phyloP scores from a whole-genome alignment of 345 rosid genomes.

The Pugionium dolabratum region DNA sequence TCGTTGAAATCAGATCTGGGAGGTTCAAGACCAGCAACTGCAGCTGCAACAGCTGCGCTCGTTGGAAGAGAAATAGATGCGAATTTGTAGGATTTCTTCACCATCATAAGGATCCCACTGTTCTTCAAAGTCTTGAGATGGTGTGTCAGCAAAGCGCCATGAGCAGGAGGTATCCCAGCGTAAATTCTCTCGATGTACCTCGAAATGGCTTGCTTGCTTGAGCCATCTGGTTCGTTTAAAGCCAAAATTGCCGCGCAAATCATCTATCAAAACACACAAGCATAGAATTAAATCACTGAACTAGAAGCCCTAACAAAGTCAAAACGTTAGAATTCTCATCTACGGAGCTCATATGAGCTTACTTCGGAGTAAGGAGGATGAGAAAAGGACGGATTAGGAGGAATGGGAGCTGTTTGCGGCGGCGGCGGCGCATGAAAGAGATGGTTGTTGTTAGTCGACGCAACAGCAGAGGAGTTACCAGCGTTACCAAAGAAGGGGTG shows the following conservation, averaged over 20 bases:
- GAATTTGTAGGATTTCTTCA: constrained; percentile 73
- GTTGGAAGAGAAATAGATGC: constrained; percentile 30
- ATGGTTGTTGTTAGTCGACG: constrained; percentile 39
- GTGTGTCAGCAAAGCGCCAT: constrained; percentile 60
- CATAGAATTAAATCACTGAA: too few species aligned
- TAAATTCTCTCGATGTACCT: constrained; percentile 65
- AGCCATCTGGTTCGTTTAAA: constrained; percentile 73
- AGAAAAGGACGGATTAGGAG: constrained; percentile 5
- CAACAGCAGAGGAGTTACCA: not conserved
- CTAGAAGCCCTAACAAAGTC: not conserved
- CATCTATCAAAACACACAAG: constrained; percentile 48
- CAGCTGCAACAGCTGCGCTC: constrained; percentile 28
- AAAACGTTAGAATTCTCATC: constrained; percentile 2
- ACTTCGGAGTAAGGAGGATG: constrained; percentile 48
- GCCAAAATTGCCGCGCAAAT: constrained; percentile 69
- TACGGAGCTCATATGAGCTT: constrained; percentile 24
- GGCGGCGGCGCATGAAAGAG: constrained; percentile 8
- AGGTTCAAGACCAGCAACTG: constrained; percentile 31
- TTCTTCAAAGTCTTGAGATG: constrained; percentile 68
- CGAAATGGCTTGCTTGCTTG: constrained; percentile 78
- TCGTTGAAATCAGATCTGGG: constrained; percentile 46
- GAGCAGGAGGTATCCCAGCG: constrained; percentile 62
- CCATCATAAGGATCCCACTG: constrained; percentile 64
- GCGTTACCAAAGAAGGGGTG: constrained; percentile 15
- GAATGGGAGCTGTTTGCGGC: constrained; percentile 8